Conservation (phyloP, 129 eudicot genomes). For the Ambrosia trifida region DNA sequence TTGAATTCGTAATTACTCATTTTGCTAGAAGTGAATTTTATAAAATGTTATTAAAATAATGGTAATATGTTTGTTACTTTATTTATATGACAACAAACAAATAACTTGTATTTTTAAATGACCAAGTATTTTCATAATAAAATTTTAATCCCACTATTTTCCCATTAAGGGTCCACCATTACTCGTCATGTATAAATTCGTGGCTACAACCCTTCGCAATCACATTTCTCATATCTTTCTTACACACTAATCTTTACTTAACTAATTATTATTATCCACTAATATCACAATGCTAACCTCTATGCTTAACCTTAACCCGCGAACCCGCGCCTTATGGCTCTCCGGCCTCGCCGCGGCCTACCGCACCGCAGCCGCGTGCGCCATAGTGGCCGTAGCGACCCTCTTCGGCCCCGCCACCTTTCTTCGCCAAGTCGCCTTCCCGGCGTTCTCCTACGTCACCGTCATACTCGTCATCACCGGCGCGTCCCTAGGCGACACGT, state of each 20-base stretch:
- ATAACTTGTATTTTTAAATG: neutral
- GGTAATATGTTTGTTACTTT: no score
- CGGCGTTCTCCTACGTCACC: slow-evolving; percentile 82
- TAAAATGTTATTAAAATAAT: no score
- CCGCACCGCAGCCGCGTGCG: slow-evolving; percentile 75
- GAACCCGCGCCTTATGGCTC: slow-evolving; percentile 50
- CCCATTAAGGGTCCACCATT: slow-evolving; percentile 27
- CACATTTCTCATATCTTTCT: slow-evolving; percentile 27
- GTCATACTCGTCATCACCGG: slow-evolving; percentile 66
- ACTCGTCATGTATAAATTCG: slow-evolving; percentile 34
- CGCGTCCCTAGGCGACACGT: slow-evolving; percentile 79
- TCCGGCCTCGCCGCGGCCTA: slow-evolving; percentile 56
- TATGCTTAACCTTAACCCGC: slow-evolving; percentile 10
- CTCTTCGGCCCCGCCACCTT: slow-evolving; percentile 69
- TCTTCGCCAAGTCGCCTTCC: slow-evolving; percentile 50
- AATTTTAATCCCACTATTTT: slow-evolving; percentile 19
- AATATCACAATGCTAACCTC: slow-evolving; percentile 34
- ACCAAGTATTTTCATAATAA: neutral
- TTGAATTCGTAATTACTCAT: no score
- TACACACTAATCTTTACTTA: slow-evolving; percentile 10
- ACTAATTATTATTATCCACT: slow-evolving; percentile 20
- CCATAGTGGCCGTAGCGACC: slow-evolving; percentile 64
- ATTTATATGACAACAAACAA: no score
- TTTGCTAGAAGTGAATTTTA: no score
- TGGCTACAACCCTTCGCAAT: neutral